Percentiles rank a stretch among this genome's conserved stretches.
These are phyloP conservation scores for Castanospermum australe DNA, from an alignment of 306 rosid species.

Conservation along the genomic window DNA sequence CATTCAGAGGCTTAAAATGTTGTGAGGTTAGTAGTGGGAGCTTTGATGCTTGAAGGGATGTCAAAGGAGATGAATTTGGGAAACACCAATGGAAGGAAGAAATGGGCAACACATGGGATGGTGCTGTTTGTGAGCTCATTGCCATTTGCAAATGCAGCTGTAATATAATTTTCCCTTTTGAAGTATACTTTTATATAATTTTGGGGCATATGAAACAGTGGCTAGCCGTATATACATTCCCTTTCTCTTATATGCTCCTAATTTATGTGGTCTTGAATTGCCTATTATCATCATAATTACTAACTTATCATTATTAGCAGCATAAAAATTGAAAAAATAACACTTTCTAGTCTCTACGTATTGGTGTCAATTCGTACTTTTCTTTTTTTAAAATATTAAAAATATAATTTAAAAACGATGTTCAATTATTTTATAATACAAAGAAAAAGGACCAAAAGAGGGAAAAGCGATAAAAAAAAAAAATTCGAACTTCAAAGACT, in stretches of 20 bases:
- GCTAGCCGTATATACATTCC: background rate
- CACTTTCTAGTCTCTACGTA: background rate
- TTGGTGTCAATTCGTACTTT: background rate
- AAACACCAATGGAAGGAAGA: conserved; percentile 22
- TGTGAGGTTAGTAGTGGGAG: background rate
- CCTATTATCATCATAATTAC: background rate
- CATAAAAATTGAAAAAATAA: background rate
- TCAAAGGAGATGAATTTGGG: conserved; percentile 25
- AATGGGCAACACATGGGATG: conserved; percentile 9
- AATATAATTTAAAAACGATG: no score
- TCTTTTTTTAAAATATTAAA: no score
- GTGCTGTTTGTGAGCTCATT: conserved; percentile 36
- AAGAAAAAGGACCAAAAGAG: no score
- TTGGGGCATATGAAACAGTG: background rate
- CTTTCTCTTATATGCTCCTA: background rate
- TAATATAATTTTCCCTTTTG: background rate
- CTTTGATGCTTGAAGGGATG: conserved; percentile 30
- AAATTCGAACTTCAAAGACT: no score
- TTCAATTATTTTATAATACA: no score
- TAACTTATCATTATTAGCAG: background rate
- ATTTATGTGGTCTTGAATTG: conserved; percentile 8
- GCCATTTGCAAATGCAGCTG: conserved; percentile 28
- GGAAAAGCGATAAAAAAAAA: no score
- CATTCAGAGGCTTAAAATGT: conserved; percentile 20
- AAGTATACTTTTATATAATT: background rate